phyloP scores from a whole-genome alignment of 805 yeast genomes.

The Spathaspora sp. region DNA sequence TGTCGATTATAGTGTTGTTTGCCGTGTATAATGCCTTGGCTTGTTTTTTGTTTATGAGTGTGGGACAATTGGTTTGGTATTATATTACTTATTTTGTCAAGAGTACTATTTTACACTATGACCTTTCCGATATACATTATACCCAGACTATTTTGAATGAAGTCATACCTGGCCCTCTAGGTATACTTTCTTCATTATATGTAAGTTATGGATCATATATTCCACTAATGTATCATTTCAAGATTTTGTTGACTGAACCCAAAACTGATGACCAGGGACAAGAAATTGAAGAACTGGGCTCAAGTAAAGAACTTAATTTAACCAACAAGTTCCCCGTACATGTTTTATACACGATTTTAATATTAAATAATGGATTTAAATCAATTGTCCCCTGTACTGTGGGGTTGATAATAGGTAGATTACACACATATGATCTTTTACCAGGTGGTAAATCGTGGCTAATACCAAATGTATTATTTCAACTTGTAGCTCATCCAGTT shows the following conservation, averaged over 20 bases:
- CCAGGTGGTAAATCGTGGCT: constrained; percentile 36
- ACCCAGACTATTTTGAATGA: constrained; percentile 29
- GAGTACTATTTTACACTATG: constrained; percentile 3
- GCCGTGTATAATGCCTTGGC: constrained; percentile 45
- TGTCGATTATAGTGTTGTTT: constrained; percentile 42
- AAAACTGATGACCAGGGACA: neutral
- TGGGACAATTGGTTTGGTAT: constrained; percentile 35
- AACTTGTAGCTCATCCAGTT: constrained; percentile 25
- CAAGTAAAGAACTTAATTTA: constrained; percentile 19
- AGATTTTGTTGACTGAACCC: constrained; percentile 24
- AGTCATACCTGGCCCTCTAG: constrained; percentile 38
- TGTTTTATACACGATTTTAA: constrained; percentile 27
- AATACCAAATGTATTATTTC: constrained; percentile 24
- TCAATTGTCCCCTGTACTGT: constrained; percentile 34
- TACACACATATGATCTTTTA: constrained; percentile 30
- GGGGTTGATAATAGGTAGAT: constrained; percentile 36
- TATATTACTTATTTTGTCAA: constrained; percentile 7
- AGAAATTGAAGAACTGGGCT: neutral
- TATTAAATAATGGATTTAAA: constrained; percentile 35
- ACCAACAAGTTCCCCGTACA: constrained; percentile 41
- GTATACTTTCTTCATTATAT: constrained; percentile 36
- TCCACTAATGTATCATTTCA: constrained; percentile 33
- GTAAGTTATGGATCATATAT: constrained; percentile 33
- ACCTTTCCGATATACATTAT: constrained; percentile 10
- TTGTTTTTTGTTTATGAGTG: constrained; percentile 33